phyloP scores from a whole-genome alignment of 495 filamentous ascomycete genomes.

The Penicillium cataractarum region DNA sequence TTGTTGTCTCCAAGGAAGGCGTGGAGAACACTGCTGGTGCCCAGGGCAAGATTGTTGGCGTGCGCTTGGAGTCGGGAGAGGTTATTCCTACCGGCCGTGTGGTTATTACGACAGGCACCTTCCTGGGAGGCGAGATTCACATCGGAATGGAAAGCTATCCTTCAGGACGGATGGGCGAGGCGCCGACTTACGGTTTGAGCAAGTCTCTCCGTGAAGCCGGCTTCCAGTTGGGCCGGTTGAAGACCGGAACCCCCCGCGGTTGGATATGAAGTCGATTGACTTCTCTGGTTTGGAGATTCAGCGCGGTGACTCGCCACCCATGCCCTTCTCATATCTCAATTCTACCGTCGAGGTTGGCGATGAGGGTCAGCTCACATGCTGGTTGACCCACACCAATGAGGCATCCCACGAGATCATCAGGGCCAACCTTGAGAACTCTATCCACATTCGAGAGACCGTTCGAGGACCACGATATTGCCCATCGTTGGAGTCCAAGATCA shows the following conservation, averaged over 20 bases:
- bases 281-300: constrained; percentile 73
- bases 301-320: constrained; percentile 80
- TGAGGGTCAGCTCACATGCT: constrained; percentile 72
- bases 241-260: constrained; percentile 94
- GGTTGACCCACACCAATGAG: constrained; percentile 82
- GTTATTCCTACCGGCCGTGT: constrained; percentile 79
- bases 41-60: constrained; percentile 78
- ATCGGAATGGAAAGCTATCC: constrained; percentile 85
- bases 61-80: constrained; percentile 87
- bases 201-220: constrained; percentile 88
- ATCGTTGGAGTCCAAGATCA: constrained; percentile 91
- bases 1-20: constrained; percentile 64
- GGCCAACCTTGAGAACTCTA: constrained; percentile 84
- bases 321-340: constrained; percentile 92
- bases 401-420: constrained; percentile 82
- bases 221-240: constrained; percentile 87
- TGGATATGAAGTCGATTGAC: constrained; percentile 83
- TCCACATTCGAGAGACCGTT: constrained; percentile 95
- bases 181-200: constrained; percentile 90
- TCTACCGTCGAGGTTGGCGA: constrained; percentile 71
- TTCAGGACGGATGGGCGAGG: constrained; percentile 90
- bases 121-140: constrained; percentile 95
- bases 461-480: constrained; percentile 95
- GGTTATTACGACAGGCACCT: constrained; percentile 94
- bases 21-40: constrained; percentile 50